A percentile compares a stretch with the other conserved stretches of the same genome.
phyloP scores from a whole-genome alignment of 2,329 filamentous ascomycete genomes.

The Mycosphaerella sp. region DNA sequence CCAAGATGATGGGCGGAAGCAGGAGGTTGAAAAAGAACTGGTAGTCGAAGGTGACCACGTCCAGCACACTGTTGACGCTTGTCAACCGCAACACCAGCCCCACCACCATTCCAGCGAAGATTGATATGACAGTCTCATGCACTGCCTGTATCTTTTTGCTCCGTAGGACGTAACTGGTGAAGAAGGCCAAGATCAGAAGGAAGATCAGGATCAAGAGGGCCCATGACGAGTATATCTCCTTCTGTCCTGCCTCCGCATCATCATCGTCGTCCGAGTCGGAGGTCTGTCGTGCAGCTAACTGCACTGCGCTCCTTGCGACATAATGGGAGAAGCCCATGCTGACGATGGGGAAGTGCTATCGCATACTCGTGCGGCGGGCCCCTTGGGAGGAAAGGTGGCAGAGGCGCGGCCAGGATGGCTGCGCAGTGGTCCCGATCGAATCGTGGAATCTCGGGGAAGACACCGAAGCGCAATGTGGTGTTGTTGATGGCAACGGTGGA shows the following conservation, averaged over 20 bases:
- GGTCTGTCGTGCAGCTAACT: conserved; percentile 38
- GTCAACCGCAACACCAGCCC: conserved; percentile 80
- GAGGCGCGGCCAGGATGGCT: too few species aligned
- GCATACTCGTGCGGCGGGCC: conserved; percentile 19
- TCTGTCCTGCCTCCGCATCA: conserved; percentile 75
- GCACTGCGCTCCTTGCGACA: conserved; percentile 19
- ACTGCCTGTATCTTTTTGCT: conserved; percentile 96
- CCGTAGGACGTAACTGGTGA: conserved; percentile 94
- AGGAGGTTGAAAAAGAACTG: conserved; percentile 99
- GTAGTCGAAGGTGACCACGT: conserved; percentile 93
- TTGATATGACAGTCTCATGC: conserved; percentile 96
- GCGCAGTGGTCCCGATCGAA: too few species aligned
- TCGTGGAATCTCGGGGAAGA: neutral
- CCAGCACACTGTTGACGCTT: conserved; percentile 75
- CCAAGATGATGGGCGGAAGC: conserved; percentile 95
- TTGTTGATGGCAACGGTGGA: too few species aligned
- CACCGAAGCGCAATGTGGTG: neutral
- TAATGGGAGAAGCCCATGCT: conserved; percentile 25
- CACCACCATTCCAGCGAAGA: conserved; percentile 96
- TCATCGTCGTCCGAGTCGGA: conserved; percentile 43
- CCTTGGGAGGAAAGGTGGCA: neutral
- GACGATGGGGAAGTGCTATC: conserved; percentile 25
- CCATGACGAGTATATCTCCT: conserved; percentile 95
- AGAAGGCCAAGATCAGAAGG: conserved; percentile 87
- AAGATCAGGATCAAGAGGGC: conserved; percentile 94